Evolutionary conservation across 2,329 filamentous ascomycete species (phyloP).

Genomic region (Microdochium trichocladiopsis): DNA sequence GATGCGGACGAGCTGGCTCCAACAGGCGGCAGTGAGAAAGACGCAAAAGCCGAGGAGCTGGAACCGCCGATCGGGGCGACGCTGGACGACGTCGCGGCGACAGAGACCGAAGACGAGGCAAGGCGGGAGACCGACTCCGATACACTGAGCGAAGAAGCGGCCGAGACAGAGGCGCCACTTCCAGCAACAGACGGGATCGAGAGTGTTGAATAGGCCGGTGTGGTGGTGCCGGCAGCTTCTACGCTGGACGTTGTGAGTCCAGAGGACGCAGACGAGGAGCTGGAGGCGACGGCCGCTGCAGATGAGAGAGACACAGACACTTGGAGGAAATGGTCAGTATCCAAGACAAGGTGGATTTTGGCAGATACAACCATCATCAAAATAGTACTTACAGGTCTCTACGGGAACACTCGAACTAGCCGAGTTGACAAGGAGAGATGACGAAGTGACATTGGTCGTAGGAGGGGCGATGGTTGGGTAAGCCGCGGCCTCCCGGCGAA

Average conservation of each 20-base stretch:
- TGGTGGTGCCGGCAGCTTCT: background rate
- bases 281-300: background rate
- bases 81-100: too few relatives aligned
- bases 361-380: background rate
- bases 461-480: background rate
- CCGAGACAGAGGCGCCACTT: too few relatives aligned
- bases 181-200: background rate
- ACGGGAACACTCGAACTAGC: background rate
- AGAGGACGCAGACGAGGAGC: background rate
- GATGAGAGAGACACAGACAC: background rate
- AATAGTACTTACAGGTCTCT: background rate
- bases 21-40: too few relatives aligned
- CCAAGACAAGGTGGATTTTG: background rate
- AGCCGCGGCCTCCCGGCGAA: conserved; percentile 2
- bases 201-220: background rate
- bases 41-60: too few relatives aligned
- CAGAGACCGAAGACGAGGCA: too few relatives aligned
- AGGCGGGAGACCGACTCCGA: too few relatives aligned
- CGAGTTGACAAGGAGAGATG: background rate
- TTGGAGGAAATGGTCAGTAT: background rate
- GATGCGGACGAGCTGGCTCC: too few relatives aligned
- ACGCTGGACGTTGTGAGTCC: background rate
- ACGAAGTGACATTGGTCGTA: background rate
- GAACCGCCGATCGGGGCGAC: too few relatives aligned
- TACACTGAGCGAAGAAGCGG: too few relatives aligned